Conservation (phyloP, 345 rosid species). For the Linum tenue region DNA sequence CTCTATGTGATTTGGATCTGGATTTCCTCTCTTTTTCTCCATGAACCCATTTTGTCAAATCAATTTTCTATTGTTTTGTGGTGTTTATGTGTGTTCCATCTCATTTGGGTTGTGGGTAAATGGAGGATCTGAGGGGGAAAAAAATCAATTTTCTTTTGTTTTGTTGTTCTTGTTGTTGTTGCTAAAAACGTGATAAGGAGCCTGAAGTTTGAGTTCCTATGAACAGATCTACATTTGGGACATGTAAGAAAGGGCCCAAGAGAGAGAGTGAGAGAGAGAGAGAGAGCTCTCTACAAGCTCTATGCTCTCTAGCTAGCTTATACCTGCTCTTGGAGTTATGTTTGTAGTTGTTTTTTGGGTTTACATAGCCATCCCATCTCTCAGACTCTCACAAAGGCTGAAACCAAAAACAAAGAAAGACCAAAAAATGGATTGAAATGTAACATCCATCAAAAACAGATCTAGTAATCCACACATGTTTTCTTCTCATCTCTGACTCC, state of each 20-base stretch:
- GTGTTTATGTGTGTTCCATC: no score
- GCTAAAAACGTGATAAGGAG: constrained; percentile 35
- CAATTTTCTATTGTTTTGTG: neutral
- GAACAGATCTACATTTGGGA: constrained; percentile 55
- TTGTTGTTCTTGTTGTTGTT: constrained; percentile 16
- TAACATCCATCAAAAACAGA: constrained; percentile 34
- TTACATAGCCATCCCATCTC: neutral
- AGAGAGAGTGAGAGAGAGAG: no score
- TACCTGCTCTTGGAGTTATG: no score
- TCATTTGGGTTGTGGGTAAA: neutral
- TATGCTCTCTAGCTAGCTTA: no score
- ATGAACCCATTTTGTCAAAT: constrained; percentile 5
- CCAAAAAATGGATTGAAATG: constrained; percentile 19
- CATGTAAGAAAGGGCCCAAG: neutral
- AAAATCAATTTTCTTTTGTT: constrained; percentile 8
- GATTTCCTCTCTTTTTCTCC: neutral
- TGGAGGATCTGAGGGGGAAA: neutral
- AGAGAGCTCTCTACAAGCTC: no score
- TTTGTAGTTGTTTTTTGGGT: neutral
- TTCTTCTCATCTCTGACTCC: neutral
- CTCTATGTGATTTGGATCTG: neutral
- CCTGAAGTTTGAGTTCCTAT: constrained; percentile 33
- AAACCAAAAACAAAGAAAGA: constrained; percentile 6
- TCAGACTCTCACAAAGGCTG: neutral
- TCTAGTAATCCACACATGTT: constrained; percentile 24